These are phyloP conservation scores for Craspedostauros australis DNA, from an alignment of 108 stramenopile species.

Conservation along the genomic window DNA sequence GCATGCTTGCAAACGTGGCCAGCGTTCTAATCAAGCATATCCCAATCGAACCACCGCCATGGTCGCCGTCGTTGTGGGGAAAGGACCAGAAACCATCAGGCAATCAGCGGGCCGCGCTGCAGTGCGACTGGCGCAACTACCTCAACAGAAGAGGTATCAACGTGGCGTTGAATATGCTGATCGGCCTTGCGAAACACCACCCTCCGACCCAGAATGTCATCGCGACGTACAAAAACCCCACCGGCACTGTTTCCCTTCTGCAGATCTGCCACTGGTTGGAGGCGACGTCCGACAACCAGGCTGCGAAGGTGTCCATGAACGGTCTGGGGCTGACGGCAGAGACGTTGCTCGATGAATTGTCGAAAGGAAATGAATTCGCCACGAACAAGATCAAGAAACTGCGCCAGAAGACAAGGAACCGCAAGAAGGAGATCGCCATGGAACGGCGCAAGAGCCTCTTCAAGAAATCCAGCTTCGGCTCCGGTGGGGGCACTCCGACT, in stretches of 20 bases:
- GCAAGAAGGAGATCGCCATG: constrained; percentile 78
- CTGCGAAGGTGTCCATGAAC: constrained; percentile 35
- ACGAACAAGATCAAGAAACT: constrained; percentile 18
- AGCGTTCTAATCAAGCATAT: constrained; percentile 41
- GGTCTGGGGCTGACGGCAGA: constrained; percentile 70
- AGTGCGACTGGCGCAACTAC: constrained; percentile 48
- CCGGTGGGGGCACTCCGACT: too few relatives aligned
- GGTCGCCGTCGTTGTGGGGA: constrained; percentile 70
- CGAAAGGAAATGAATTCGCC: constrained; percentile 31
- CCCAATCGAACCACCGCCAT: constrained; percentile 62
- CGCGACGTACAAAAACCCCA: constrained; percentile 3
- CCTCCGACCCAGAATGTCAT: constrained; percentile 35
- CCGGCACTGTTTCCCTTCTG: constrained; percentile 16
- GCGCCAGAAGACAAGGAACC: constrained; percentile 55
- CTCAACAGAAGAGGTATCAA: constrained; percentile 50
- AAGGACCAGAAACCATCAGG: too few relatives aligned
- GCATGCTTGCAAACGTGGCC: constrained; percentile 51
- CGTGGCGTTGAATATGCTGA: constrained; percentile 58
- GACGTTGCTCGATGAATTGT: constrained; percentile 69
- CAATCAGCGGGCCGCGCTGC: constrained; percentile 2
- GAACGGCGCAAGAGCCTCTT: constrained; percentile 47
- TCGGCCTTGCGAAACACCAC: constrained; percentile 58
- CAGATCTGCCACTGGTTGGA: constrained; percentile 78
- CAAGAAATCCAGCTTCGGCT: background rate
- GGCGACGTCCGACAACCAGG: constrained; percentile 65